Conservation (phyloP, 768 basidiomycete species). For the Hericium rajendrae region DNA sequence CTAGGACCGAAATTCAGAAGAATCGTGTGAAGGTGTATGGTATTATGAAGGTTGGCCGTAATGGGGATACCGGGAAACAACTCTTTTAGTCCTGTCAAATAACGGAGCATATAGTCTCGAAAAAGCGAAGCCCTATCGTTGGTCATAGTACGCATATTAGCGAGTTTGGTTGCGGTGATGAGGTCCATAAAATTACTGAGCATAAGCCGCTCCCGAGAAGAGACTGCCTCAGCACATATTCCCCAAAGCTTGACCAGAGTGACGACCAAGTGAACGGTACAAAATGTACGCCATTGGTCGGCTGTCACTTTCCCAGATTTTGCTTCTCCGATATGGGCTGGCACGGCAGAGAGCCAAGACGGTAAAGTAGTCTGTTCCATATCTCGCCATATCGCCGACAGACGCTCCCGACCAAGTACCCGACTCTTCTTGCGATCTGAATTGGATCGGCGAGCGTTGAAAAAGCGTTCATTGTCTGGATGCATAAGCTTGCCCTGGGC, state of each 20-base stretch:
- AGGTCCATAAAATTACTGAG: constrained; percentile 21
- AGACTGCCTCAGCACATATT: not conserved
- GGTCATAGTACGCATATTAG: constrained; percentile 17
- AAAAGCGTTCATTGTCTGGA: not conserved
- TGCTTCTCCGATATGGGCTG: constrained; percentile 9
- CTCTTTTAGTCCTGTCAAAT: constrained; percentile 20
- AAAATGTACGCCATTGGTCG: constrained; percentile 15
- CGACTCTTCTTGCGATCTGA: not conserved
- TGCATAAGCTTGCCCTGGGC: not conserved
- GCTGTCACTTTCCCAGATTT: constrained; percentile 15
- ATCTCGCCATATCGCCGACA: constrained; percentile 6
- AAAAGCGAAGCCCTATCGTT: constrained; percentile 17
- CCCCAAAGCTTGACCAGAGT: constrained; percentile 16
- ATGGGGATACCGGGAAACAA: constrained; percentile 23
- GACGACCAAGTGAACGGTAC: constrained; percentile 12
- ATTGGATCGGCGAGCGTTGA: not conserved
- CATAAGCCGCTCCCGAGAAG: not conserved
- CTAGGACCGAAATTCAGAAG: constrained; percentile 25
- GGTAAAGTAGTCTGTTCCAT: constrained; percentile 12
- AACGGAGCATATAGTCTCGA: constrained; percentile 20
- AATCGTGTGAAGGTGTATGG: constrained; percentile 26
- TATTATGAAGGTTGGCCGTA: constrained; percentile 30
- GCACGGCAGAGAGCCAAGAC: constrained; percentile 13
- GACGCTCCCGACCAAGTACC: not conserved
- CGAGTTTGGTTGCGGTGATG: constrained; percentile 23